Evolutionary conservation across 352 stramenopile species (phyloP), one percentile per base, ranked within the genome.

Genomic region (Lagenidium sp.): DNA sequence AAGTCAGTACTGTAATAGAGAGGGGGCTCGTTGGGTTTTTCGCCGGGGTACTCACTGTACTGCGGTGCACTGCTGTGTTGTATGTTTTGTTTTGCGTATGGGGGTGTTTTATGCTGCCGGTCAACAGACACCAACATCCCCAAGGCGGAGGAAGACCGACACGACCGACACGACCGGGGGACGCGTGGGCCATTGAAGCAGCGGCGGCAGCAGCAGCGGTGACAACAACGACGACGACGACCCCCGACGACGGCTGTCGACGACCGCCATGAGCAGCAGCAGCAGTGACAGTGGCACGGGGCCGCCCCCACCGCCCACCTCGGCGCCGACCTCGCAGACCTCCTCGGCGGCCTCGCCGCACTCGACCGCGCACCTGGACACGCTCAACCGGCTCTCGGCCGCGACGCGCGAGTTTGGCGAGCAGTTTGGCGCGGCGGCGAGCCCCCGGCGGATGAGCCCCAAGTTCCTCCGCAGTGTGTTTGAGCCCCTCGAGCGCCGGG

Each of bases 321-420:
- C 52, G 53, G 55, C 41, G 31, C 49, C 53, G 12, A 41, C 34
- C 4, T 8, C 36, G 6, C 55, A 65, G 40, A 84, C 70, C 56
- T 42, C 62, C 11, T 65, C 35, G 16, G 55, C 60, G 43, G 74
- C 75, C 19, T 65, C 71, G 32, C 64, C 66, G 25, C 12, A 41
- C 2, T 60, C 53, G 15, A 57, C 53, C 38, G 53, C 77, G 31
- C 68, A 75, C 31, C 57, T 83, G 6, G 70, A 82, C 52, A 65
- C 77, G 48, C 61, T 84, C 20, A 89, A 89, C 50, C 68, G 77
- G 45, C 66, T 89, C 6, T 86, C 77, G 26, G 64, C 74, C 30
- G 77, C 77, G 30, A 89, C 77, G 32, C 61, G 63, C 37, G 73
- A 89, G 59, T 89, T 89, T 44, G 77, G 77, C 15, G 71, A 85